Base-by-base conservation (phyloP, 2,329 filamentous ascomycete species). In the Sarocladiaceae sp. region DNA sequence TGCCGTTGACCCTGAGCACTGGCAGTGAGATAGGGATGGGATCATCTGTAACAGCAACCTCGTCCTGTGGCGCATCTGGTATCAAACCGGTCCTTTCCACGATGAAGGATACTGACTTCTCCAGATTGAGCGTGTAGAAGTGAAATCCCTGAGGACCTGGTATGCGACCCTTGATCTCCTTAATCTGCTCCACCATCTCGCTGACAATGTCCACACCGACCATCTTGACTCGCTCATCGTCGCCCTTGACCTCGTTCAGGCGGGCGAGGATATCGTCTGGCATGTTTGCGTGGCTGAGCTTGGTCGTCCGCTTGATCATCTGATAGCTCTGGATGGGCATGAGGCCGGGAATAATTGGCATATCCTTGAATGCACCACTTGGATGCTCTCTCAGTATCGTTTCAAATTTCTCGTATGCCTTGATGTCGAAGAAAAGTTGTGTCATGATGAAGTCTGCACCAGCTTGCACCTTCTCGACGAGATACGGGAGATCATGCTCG, bases 361-460 rank as follows among this genome's bases (percentile, higher is more conserved):
- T 85, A 3, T 78, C 80, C 65, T 86, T 87, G 68, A 98, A 96
- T 3, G 78, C 76, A 3, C 88, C 88, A 57, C 87, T 94, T 39
- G 87, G 80, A 57, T 98, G 88, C 44, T 83, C 78, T 48, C 89
- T 74, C 52, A 98, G 64, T 42, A 74, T 78, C 51, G 70, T 75
- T 67, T 97, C 91, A 58, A 94, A 97, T 26, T 71, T 71, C 45
- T 82, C 76, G 60, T 94, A 98, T 15, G 87, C 87, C 3, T 85
- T 74, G 19, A 89, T 76, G 59, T 97, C 89, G 63, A 95, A 98
- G 65, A 96, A 97, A 7, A 98, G 74, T 64, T 98, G 93, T 1
- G 93, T 97, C 88, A 98, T 95, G 65, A 98, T 85, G 59, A 98
- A 98, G 66, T 97, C 90, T 42, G 90, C 93, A 1, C 93, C 93